These are phyloP conservation scores for Diaporthe vexans DNA, from an alignment of 2,329 filamentous ascomycete genomes.

Conservation along the genomic window DNA sequence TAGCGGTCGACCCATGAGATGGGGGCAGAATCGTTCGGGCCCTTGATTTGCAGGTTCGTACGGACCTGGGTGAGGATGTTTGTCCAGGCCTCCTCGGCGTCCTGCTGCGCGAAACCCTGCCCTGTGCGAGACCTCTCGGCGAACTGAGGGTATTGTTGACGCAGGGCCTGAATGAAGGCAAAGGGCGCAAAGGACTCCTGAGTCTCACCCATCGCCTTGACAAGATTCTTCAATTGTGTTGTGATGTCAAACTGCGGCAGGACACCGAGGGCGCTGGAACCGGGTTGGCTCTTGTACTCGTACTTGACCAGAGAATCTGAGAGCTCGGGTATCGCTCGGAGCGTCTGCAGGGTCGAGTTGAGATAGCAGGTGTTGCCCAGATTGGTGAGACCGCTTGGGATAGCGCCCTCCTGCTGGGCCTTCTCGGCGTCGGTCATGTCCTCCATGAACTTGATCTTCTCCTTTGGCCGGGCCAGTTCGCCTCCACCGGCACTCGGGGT, in stretches of 20 bases:
- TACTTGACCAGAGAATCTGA: constrained; percentile 82
- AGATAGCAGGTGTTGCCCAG: constrained; percentile 98
- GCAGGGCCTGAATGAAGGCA: constrained; percentile 85
- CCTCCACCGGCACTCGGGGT: constrained; percentile 78
- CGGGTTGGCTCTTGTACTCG: constrained; percentile 58
- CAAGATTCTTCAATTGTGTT: constrained; percentile 83
- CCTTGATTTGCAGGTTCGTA: constrained; percentile 79
- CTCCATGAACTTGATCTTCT: constrained; percentile 89
- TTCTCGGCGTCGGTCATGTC: constrained; percentile 97
- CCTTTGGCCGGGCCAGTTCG: constrained; percentile 79
- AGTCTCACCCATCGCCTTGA: constrained; percentile 90
- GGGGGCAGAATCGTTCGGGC: constrained; percentile 62
- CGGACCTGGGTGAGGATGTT: constrained; percentile 90
- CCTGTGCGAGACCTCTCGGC: constrained; percentile 88
- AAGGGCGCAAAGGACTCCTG: constrained; percentile 89
- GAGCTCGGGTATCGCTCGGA: constrained; percentile 91
- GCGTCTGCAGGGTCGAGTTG: constrained; percentile 95
- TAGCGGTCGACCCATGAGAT: constrained; percentile 90
- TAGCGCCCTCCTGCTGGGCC: constrained; percentile 85
- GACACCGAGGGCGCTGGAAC: constrained; percentile 44
- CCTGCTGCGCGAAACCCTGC: constrained; percentile 93
- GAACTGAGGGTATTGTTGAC: constrained; percentile 89
- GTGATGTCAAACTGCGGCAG: constrained; percentile 78
- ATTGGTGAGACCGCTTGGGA: constrained; percentile 89
- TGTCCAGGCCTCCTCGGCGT: constrained; percentile 98